Evolutionary conservation across 2,329 filamentous ascomycete genomes (phyloP).

Genomic region (Talaromyces sp.): DNA sequence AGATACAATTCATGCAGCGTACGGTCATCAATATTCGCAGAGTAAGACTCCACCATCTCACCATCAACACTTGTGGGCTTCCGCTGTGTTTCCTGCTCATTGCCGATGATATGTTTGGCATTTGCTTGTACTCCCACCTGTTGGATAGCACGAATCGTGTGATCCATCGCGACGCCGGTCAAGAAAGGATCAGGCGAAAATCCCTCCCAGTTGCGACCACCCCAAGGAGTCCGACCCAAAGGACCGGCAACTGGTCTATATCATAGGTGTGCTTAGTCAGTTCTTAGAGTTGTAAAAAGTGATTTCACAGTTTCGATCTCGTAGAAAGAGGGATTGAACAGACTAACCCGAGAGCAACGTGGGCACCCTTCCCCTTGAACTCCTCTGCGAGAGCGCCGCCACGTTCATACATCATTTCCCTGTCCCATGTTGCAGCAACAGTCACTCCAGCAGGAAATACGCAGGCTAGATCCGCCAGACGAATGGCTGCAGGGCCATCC

Average conservation of each 20-base stretch:
- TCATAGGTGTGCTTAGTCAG: background rate
- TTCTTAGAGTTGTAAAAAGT: background rate
- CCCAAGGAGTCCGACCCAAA: constrained; percentile 42
- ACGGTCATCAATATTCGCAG: no score
- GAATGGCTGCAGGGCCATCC: constrained; percentile 45
- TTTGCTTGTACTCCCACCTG: constrained; percentile 34
- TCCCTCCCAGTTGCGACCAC: constrained; percentile 48
- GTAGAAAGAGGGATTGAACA: no score
- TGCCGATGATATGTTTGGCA: constrained; percentile 57
- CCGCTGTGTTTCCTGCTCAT: constrained; percentile 55
- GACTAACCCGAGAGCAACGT: constrained; percentile 45
- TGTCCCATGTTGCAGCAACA: constrained; percentile 55
- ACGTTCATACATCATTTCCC: constrained; percentile 52
- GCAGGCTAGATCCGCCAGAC: constrained; percentile 41
- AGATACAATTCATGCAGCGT: constrained; percentile 60
- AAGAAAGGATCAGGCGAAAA: constrained; percentile 39
- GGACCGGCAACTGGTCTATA: constrained; percentile 25
- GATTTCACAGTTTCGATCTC: constrained; percentile 27
- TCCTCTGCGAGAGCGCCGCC: constrained; percentile 57
- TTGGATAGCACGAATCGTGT: constrained; percentile 46
- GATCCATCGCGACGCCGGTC: constrained; percentile 39
- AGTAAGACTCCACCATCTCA: constrained; percentile 48
- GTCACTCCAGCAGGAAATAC: constrained; percentile 43
- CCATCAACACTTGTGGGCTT: constrained; percentile 65
- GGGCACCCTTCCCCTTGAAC: constrained; percentile 54